Evolutionary conservation across 2,329 filamentous ascomycete genomes (phyloP).

Genomic region (Hypocreales sp.): DNA sequence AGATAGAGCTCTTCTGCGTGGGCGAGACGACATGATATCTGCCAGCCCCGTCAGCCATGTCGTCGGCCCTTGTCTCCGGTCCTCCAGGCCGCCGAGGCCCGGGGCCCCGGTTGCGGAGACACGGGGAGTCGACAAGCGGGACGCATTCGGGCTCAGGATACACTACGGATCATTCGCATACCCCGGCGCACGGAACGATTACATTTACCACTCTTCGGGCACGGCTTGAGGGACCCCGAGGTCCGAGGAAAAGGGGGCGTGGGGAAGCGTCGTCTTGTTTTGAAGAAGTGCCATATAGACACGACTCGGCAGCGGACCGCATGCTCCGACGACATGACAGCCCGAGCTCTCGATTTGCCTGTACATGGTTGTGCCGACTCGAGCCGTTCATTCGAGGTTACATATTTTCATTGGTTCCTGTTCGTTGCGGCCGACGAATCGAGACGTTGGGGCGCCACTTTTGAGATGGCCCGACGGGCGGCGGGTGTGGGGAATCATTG

Average conservation of each 20-base stretch:
- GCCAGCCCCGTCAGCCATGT: no score
- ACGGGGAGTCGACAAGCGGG: no score
- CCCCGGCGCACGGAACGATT: constrained; percentile 14
- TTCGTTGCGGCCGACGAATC: no score
- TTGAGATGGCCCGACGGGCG: no score
- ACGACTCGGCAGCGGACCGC: constrained; percentile 13
- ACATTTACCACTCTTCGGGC: constrained; percentile 10
- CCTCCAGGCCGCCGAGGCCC: no score
- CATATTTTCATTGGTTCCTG: constrained; percentile 3
- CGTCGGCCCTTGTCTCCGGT: no score
- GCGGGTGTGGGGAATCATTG: no score
- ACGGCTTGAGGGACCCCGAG: constrained; percentile 1
- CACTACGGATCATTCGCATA: constrained; percentile 13
- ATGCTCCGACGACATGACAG: constrained; percentile 2
- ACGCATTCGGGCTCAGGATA: no score
- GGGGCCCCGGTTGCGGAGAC: no score
- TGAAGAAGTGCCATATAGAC: constrained; percentile 12
- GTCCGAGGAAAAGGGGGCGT: constrained; percentile 7
- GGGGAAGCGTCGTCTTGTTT: constrained; percentile 7
- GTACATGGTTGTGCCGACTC: constrained; percentile 1
- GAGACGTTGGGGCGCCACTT: no score
- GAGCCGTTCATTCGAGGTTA: neutral
- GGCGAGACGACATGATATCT: constrained; percentile 24
- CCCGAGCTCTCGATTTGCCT: constrained; percentile 3
- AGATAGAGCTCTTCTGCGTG: constrained; percentile 78